Evolutionary conservation across 768 basidiomycete genomes (phyloP).

Genomic region (Pleurotus giganteus): DNA sequence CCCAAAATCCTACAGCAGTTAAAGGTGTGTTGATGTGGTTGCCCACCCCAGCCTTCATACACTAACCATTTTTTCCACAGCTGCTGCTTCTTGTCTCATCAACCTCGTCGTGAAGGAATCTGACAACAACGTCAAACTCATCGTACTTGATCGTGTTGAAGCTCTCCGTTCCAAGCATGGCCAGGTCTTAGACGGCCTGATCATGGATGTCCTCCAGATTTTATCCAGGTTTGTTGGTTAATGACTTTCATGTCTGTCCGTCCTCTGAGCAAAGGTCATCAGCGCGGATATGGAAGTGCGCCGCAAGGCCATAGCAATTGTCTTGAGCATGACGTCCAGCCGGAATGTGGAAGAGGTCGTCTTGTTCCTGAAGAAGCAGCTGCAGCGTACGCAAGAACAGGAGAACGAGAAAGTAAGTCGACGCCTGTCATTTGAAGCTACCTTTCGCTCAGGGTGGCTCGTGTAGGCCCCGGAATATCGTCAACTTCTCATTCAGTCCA

Average conservation of each 20-base stretch:
- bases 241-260: background rate
- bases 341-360: constrained; percentile 97
- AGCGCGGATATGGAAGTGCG: constrained; percentile 97
- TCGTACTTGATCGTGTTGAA: constrained; percentile 91
- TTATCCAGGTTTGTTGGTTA: constrained; percentile 58
- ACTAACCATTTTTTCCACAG: constrained; percentile 40
- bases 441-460: background rate
- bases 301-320: constrained; percentile 85
- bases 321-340: constrained; percentile 89
- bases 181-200: constrained; percentile 82
- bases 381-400: constrained; percentile 88
- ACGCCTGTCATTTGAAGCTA: background rate
- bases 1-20: constrained; percentile 93
- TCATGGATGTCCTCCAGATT: constrained; percentile 94
- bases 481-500: constrained; percentile 94
- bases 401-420: constrained; percentile 83
- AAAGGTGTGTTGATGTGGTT: constrained; percentile 57
- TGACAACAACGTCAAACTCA: constrained; percentile 98
- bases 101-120: constrained; percentile 92
- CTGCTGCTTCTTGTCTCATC: constrained; percentile 86
- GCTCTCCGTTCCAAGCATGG: constrained; percentile 81
- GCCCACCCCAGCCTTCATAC: background rate
- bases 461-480: constrained; percentile 87
- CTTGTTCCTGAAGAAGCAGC: constrained; percentile 94
- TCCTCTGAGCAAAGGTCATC: constrained; percentile 3